These are phyloP conservation scores for Penstemon eatonii DNA, from an alignment of 257 asterid species.

Conservation along the genomic window DNA sequence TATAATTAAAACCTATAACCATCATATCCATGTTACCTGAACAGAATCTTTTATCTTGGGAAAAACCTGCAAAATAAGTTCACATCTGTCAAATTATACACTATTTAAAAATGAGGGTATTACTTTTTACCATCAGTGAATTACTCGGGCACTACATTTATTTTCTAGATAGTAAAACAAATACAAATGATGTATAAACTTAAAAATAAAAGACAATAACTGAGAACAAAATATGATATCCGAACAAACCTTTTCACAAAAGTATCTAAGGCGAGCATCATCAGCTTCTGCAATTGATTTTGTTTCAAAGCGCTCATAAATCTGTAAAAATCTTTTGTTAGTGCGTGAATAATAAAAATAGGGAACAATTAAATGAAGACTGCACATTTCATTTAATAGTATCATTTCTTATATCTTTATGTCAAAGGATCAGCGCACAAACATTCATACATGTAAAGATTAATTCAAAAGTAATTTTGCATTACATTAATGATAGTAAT, in stretches of 20 bases:
- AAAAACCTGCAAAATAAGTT: constrained; percentile 63
- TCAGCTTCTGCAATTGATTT: constrained; percentile 66
- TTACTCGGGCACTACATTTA: not conserved
- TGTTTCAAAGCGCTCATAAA: constrained; percentile 72
- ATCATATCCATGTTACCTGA: constrained; percentile 53
- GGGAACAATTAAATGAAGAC: constrained; percentile 15
- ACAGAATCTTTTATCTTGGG: constrained; percentile 85
- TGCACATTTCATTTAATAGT: not conserved
- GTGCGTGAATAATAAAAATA: too few relatives aligned
- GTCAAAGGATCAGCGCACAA: not conserved
- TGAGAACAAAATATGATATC: constrained; percentile 5
- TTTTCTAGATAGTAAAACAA: not conserved
- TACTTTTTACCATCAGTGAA: constrained; percentile 3
- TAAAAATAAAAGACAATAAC: constrained; percentile 14
- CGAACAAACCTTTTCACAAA: constrained; percentile 64
- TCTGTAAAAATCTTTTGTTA: constrained; percentile 41
- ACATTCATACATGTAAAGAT: not conserved
- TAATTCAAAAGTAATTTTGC: too few relatives aligned
- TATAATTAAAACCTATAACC: constrained; percentile 10
- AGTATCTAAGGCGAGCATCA: constrained; percentile 75
- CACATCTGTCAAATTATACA: constrained; percentile 19
- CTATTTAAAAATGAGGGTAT: constrained; percentile 5
- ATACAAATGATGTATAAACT: not conserved
- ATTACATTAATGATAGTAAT: not conserved
- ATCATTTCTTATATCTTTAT: not conserved